phyloP scores from a whole-genome alignment of 192 early-diverging fungal species.

The Coemansia sp. region DNA sequence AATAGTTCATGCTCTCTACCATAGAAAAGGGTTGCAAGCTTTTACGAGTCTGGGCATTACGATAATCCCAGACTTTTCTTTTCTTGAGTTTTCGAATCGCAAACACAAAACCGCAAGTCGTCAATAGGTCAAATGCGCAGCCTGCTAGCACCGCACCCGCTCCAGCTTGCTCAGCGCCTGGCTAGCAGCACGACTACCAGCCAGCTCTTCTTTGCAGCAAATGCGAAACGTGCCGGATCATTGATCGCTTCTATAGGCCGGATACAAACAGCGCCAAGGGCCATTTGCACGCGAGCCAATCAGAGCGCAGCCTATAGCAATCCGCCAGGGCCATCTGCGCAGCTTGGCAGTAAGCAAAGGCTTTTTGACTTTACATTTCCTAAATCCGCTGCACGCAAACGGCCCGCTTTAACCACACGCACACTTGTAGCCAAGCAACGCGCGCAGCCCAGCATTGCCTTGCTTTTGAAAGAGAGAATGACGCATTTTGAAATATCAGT shows the following conservation, averaged over 20 bases:
- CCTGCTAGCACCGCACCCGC: background rate
- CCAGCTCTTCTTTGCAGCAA: background rate
- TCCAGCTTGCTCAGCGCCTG: background rate
- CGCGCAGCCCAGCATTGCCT: slow-evolving; percentile 2
- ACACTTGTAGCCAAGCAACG: slow-evolving; percentile 4
- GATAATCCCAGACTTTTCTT: too few relatives aligned
- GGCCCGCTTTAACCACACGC: slow-evolving; percentile 1
- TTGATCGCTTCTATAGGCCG: background rate
- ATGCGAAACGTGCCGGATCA: background rate
- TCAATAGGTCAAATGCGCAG: slow-evolving; percentile 1
- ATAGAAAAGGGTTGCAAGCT: too few relatives aligned
- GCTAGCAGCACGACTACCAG: background rate
- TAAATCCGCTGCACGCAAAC: slow-evolving; percentile 1
- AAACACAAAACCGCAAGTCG: too few relatives aligned
- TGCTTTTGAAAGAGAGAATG: slow-evolving; percentile 7
- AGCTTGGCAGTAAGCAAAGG: background rate
- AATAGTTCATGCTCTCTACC: too few relatives aligned
- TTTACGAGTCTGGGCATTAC: too few relatives aligned
- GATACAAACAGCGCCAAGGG: background rate
- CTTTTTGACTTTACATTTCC: slow-evolving; percentile 5
- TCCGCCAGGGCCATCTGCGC: slow-evolving; percentile 6
- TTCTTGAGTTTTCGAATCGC: too few relatives aligned
- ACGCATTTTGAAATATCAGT: slow-evolving; percentile 42
- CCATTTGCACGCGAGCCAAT: slow-evolving; percentile 6
- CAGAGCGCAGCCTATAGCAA: background rate